Base-by-base conservation (phyloP, 352 stramenopile species). In the Blastocystis sp. region DNA sequence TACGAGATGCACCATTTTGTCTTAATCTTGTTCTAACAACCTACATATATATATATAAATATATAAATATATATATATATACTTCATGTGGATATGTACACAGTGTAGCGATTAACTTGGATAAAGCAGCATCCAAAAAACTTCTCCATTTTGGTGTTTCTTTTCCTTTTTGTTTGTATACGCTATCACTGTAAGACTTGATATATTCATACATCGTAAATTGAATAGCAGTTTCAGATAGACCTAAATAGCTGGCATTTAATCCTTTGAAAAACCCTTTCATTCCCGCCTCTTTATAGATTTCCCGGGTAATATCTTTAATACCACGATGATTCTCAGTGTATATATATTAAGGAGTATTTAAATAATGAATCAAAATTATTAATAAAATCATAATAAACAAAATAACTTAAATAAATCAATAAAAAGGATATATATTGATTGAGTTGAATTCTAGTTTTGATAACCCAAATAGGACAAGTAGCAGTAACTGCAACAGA, bases 31-130 rank as follows among this genome's bases (percentile, higher is more conserved):
- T n/a, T n/a, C n/a, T n/a, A n/a, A n/a, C n/a, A n/a, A n/a, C n/a
- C n/a, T n/a, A n/a, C n/a, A n/a, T n/a, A n/a, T n/a, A n/a, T n/a
- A n/a, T n/a, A n/a, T n/a, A n/a, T n/a, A n/a, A n/a, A n/a, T n/a
- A n/a, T n/a, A n/a, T n/a, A n/a, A n/a, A n/a, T n/a, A n/a, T n/a
- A n/a, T n/a, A n/a, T n/a, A n/a, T n/a, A n/a, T n/a, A n/a, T 7
- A 93, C 84, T 71, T 96, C 88, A 72, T 96, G 88, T 6, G 88
- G 88, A 67, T 96, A 96, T n/a, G 87, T 95, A 30, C 82, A 71
- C 9, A 87, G 74, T 0, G 84, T 80, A 13, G 87, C 87, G 30
- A 88, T 68, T 25, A 88, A 74, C 65, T 94, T 94, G 64, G 83
- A 89, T 11, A 74, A 55, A 1, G 86, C 70, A 65, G 83, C 68